Conservation (phyloP, 306 rosid genomes). For the Lotus japonicus region DNA sequence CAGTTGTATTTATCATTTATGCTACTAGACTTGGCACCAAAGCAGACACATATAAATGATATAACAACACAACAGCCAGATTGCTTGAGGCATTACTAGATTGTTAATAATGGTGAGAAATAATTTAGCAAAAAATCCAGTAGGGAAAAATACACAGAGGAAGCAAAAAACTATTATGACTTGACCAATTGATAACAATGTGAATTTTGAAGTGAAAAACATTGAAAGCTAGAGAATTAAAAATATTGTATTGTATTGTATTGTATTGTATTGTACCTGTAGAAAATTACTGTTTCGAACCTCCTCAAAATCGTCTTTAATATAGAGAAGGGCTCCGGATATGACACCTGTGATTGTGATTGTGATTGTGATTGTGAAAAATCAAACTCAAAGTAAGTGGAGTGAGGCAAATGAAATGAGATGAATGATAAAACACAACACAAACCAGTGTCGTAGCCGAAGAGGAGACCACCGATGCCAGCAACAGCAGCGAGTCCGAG, state of each 20-base stretch:
- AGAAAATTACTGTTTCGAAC: constrained; percentile 30
- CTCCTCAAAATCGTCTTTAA: constrained; percentile 36
- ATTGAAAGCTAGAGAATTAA: not conserved
- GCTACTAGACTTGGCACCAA: too few relatives aligned
- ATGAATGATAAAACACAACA: too few relatives aligned
- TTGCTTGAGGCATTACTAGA: too few relatives aligned
- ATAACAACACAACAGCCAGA: too few relatives aligned
- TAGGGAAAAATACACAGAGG: not conserved
- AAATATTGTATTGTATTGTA: not conserved
- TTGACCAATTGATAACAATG: constrained; percentile 1
- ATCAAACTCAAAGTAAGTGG: too few relatives aligned
- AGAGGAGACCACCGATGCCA: constrained; percentile 46
- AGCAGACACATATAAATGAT: too few relatives aligned
- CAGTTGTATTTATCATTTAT: too few relatives aligned
- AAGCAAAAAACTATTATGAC: not conserved
- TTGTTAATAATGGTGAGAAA: too few relatives aligned
- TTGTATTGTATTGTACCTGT: constrained; percentile 21
- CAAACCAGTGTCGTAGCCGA: constrained; percentile 42
- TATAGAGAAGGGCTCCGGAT: constrained; percentile 44
- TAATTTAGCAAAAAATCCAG: not conserved
- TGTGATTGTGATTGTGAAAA: not conserved
- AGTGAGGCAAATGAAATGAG: too few relatives aligned
- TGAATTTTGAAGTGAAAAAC: not conserved
- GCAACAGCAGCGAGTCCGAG: constrained; percentile 36
- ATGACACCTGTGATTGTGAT: constrained; percentile 28